Percentiles rank a stretch among this genome's conserved stretches.
Conservation (phyloP, 2,329 filamentous ascomycete genomes). For the Xylariaceae sp. region DNA sequence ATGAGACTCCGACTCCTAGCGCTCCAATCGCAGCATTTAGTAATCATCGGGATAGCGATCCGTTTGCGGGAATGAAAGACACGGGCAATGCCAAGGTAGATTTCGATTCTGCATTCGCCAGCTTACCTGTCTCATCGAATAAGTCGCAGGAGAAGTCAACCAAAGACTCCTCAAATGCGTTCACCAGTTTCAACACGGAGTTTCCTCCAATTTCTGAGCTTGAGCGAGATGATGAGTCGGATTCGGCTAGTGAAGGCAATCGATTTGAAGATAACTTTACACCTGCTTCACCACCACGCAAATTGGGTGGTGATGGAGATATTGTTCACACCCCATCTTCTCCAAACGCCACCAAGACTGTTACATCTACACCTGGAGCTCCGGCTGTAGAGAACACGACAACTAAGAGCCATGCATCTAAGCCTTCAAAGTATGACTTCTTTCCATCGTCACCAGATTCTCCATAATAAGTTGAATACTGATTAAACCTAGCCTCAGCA, state of each 20-base stretch:
- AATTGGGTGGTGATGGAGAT: slow-evolving; percentile 40
- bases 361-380: slow-evolving; percentile 36
- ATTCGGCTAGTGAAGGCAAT: slow-evolving; percentile 76
- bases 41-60: slow-evolving; percentile 48
- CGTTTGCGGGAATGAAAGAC: slow-evolving; percentile 58
- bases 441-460: slow-evolving; percentile 12
- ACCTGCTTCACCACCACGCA: slow-evolving; percentile 59
- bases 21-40: slow-evolving; percentile 37
- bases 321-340: slow-evolving; percentile 35
- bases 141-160: slow-evolving; percentile 54
- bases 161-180: slow-evolving; percentile 51
- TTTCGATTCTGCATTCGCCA: slow-evolving; percentile 84
- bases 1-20: slow-evolving; percentile 43
- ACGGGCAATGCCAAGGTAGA: slow-evolving; percentile 74
- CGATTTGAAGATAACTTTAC: slow-evolving; percentile 96
- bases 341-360: slow-evolving; percentile 39
- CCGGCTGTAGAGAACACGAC: slow-evolving; percentile 32
- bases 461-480: slow-evolving; percentile 24
- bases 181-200: slow-evolving; percentile 70
- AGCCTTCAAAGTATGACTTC: slow-evolving; percentile 40
- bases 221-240: slow-evolving; percentile 82
- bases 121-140: slow-evolving; percentile 63
- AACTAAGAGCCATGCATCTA: slow-evolving; percentile 32
- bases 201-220: slow-evolving; percentile 94
- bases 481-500: slow-evolving; percentile 35